Evolutionary conservation across 2,329 filamentous ascomycete genomes (phyloP).

Genomic region (Scortechinia acanthostroma): DNA sequence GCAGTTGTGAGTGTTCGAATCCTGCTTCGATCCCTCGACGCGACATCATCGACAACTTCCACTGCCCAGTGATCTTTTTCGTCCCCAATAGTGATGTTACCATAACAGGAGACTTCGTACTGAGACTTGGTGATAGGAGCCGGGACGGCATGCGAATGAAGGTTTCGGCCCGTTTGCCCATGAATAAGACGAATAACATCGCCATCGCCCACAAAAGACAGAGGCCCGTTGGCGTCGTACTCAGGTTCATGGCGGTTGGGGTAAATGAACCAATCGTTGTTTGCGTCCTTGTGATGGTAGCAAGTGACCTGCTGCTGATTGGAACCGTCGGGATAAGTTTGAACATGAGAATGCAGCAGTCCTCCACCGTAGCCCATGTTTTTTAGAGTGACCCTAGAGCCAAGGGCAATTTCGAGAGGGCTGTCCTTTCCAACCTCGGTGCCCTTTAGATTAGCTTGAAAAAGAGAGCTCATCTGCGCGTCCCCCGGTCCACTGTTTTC

Average conservation of each 20-base stretch:
- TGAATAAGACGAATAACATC: conserved; percentile 81
- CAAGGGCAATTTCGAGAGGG: conserved; percentile 82
- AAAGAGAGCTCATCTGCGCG: conserved; percentile 99
- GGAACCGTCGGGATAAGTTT: conserved; percentile 92
- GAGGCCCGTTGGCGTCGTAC: conserved; percentile 60
- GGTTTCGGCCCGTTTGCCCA: conserved; percentile 88
- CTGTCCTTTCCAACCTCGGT: conserved; percentile 92
- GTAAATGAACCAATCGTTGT: conserved; percentile 99
- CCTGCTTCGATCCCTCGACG: conserved; percentile 75
- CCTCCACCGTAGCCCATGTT: conserved; percentile 99
- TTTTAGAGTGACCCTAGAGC: conserved; percentile 87
- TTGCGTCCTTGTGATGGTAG: conserved; percentile 98
- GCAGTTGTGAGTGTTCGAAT: conserved; percentile 87
- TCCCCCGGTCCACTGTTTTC: conserved; percentile 92
- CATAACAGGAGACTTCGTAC: conserved; percentile 90
- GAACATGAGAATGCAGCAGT: conserved; percentile 89
- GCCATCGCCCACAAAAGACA: conserved; percentile 72
- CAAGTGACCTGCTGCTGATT: conserved; percentile 94
- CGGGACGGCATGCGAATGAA: conserved; percentile 86
- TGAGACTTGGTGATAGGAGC: conserved; percentile 85
- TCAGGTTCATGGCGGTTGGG: conserved; percentile 75
- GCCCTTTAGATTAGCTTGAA: conserved; percentile 91
- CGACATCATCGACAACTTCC: conserved; percentile 84
- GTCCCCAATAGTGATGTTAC: conserved; percentile 89
- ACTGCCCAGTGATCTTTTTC: conserved; percentile 96